These are phyloP conservation scores for Diplosphaera chodatii DNA, from an alignment of 139 green algal species.

Conservation along the genomic window DNA sequence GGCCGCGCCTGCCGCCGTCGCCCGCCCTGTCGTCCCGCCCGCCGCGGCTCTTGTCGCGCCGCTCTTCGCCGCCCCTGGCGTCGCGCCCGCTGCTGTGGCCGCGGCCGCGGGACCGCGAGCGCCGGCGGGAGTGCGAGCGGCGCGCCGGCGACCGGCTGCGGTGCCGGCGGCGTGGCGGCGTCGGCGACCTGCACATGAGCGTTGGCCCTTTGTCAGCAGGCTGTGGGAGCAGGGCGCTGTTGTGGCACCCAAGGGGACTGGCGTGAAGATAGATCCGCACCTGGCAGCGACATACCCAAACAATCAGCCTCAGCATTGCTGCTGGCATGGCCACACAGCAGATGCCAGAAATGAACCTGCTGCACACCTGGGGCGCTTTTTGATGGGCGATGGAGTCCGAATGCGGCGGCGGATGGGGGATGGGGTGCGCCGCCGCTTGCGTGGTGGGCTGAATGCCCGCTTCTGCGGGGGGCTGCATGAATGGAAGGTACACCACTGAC, in stretches of 20 bases:
- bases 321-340: too few relatives aligned
- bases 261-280: too few relatives aligned
- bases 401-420: slow-evolving; percentile 8
- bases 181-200: neutral
- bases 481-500: too few relatives aligned
- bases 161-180: neutral
- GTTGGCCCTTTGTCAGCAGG: too few relatives aligned
- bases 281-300: too few relatives aligned
- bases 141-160: neutral
- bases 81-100: neutral
- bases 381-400: neutral
- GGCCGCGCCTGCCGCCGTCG: neutral
- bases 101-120: neutral
- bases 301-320: too few relatives aligned
- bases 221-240: too few relatives aligned
- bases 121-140: too few relatives aligned
- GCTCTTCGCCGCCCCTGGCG: too few relatives aligned
- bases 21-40: neutral
- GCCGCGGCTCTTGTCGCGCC: too few relatives aligned
- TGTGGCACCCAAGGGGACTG: too few relatives aligned
- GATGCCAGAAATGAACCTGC: too few relatives aligned
- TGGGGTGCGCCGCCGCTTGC: slow-evolving; percentile 5
- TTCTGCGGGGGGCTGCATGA: neutral
- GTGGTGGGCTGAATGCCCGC: neutral
- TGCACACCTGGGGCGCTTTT: neutral